phyloP scores from a whole-genome alignment of 2,329 filamentous ascomycete species.

The Trichoderma aggressivum region DNA sequence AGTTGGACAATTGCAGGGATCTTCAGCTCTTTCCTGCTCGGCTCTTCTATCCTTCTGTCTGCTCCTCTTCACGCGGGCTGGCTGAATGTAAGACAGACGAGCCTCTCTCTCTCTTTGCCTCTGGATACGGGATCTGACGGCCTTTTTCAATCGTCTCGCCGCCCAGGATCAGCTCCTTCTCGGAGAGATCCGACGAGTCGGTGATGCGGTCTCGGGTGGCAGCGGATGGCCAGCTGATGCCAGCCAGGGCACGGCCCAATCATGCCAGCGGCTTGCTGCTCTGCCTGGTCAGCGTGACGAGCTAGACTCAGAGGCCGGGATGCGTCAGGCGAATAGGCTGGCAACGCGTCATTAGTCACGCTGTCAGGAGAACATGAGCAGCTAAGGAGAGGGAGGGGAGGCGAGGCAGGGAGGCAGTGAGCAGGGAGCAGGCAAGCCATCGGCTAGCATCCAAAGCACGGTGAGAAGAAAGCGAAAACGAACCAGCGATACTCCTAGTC shows the following conservation, averaged over 20 bases:
- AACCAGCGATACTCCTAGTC: neutral
- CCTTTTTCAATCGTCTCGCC: neutral
- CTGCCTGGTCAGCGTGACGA: constrained; percentile 11
- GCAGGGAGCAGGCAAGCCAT: neutral
- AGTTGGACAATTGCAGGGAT: neutral
- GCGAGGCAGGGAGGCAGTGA: neutral
- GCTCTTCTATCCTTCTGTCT: neutral
- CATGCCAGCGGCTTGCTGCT: neutral
- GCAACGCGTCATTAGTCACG: constrained; percentile 17
- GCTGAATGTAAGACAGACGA: neutral
- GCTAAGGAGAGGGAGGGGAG: constrained; percentile 5
- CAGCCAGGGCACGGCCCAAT: constrained; percentile 10
- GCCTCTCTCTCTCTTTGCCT: neutral
- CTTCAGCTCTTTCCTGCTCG: neutral
- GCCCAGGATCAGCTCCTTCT: constrained; percentile 3
- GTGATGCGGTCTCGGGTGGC: constrained; percentile 3
- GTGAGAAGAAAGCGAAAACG: neutral
- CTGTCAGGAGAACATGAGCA: constrained; percentile 13
- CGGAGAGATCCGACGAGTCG: constrained; percentile 17
- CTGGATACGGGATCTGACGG: neutral
- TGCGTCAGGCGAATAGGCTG: constrained; percentile 16
- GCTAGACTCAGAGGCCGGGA: constrained; percentile 13
- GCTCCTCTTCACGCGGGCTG: neutral
- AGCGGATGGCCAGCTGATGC: constrained; percentile 14
- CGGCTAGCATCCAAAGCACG: neutral